These are phyloP conservation scores for Pythium rhizo-oryzae DNA, from an alignment of 352 stramenopile genomes.

Conservation along the genomic window DNA sequence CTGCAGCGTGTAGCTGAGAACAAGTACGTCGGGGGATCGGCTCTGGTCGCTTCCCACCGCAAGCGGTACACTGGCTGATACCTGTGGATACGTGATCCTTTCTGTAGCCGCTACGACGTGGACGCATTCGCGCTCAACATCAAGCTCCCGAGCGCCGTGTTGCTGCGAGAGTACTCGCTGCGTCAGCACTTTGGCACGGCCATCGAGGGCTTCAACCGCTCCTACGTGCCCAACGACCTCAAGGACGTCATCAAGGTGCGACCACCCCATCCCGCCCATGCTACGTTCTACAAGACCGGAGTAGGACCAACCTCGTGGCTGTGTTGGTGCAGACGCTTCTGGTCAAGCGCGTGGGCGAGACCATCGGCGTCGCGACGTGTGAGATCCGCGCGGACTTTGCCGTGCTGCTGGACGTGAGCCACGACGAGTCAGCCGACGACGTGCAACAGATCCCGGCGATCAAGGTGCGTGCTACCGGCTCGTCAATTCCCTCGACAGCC, in stretches of 20 bases:
- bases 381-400: slow-evolving; percentile 63
- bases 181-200: slow-evolving; percentile 52
- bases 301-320: neutral
- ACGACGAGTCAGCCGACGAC: slow-evolving; percentile 71
- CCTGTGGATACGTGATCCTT: neutral
- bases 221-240: slow-evolving; percentile 52
- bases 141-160: slow-evolving; percentile 75
- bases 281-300: neutral
- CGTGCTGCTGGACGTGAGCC: slow-evolving; percentile 67
- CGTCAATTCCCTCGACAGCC: too few species aligned
- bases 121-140: slow-evolving; percentile 78
- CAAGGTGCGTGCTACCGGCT: slow-evolving; percentile 37
- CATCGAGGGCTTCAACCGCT: slow-evolving; percentile 38
- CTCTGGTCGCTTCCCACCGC: neutral
- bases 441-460: slow-evolving; percentile 79
- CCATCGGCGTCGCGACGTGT: slow-evolving; percentile 56
- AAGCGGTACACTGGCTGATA: neutral
- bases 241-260: slow-evolving; percentile 83
- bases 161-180: slow-evolving; percentile 80
- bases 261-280: neutral
- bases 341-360: slow-evolving; percentile 46
- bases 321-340: slow-evolving; percentile 36
- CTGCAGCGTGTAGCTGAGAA: slow-evolving; percentile 41
- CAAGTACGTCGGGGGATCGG: slow-evolving; percentile 18
- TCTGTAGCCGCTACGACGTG: slow-evolving; percentile 56